Conservation (phyloP, 2,329 filamentous ascomycete genomes). For the Penicillium sp. region DNA sequence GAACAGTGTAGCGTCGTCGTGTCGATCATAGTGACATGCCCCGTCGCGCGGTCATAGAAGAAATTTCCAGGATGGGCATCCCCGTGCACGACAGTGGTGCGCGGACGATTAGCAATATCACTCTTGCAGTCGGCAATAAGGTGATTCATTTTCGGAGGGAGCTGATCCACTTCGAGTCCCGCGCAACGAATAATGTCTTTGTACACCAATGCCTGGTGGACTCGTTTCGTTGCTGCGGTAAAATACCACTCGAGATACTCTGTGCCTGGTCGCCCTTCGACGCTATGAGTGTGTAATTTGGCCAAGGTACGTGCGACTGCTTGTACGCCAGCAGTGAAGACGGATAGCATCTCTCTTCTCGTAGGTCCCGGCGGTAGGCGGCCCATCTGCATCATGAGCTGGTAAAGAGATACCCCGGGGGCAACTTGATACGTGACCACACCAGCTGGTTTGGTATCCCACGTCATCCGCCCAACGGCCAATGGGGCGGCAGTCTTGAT, state of each 20-base stretch:
- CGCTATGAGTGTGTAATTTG: neutral
- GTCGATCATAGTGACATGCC: slow-evolving; percentile 2
- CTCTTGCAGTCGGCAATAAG: neutral
- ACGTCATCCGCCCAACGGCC: neutral
- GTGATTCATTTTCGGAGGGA: neutral
- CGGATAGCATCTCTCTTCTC: neutral
- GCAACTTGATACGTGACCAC: slow-evolving; percentile 2
- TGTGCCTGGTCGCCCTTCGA: neutral
- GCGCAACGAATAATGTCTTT: neutral
- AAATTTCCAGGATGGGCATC: slow-evolving; percentile 4
- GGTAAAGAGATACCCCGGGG: neutral
- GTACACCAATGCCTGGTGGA: neutral
- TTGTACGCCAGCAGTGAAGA: neutral
- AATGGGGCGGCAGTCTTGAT: neutral
- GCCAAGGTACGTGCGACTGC: neutral
- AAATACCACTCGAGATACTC: slow-evolving; percentile 1
- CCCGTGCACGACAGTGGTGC: neutral
- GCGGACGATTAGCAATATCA: neutral
- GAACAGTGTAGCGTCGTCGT: slow-evolving; percentile 2
- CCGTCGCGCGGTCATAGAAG: neutral
- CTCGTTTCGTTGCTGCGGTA: neutral
- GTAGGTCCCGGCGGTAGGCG: neutral
- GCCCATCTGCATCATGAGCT: slow-evolving; percentile 1
- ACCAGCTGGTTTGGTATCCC: neutral
- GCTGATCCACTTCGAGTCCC: neutral